Evolutionary conservation across 2,329 filamentous ascomycete species (phyloP).

Genomic region (Hymenoscyphus fraxineus): DNA sequence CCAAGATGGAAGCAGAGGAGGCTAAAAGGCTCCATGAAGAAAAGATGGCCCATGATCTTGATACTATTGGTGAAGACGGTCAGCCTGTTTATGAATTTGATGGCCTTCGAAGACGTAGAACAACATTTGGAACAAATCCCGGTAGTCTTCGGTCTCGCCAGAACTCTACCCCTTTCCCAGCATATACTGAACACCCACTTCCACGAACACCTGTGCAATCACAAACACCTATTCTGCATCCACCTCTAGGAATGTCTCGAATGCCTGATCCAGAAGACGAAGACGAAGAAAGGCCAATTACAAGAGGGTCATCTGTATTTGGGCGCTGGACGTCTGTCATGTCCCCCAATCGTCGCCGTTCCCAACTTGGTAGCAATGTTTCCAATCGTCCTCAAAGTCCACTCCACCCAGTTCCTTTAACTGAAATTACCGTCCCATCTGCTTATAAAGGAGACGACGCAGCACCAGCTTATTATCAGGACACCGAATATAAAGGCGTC

Average conservation of each 20-base stretch:
- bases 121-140: slow-evolving; percentile 41
- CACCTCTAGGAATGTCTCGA: slow-evolving; percentile 81
- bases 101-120: slow-evolving; percentile 72
- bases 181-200: slow-evolving; percentile 27
- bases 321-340: slow-evolving; percentile 39
- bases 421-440: slow-evolving; percentile 50
- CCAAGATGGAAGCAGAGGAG: slow-evolving; percentile 77
- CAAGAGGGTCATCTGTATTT: slow-evolving; percentile 44
- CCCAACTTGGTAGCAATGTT: slow-evolving; percentile 19
- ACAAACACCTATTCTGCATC: slow-evolving; percentile 48
- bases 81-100: slow-evolving; percentile 77
- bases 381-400: slow-evolving; percentile 45
- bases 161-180: slow-evolving; percentile 31
- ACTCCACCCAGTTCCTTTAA: slow-evolving; percentile 60
- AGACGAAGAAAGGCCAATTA: slow-evolving; percentile 48
- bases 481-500: slow-evolving; percentile 37
- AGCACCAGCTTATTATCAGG: slow-evolving; percentile 40
- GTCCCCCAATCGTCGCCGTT: slow-evolving; percentile 20
- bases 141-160: slow-evolving; percentile 30
- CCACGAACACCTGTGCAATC: slow-evolving; percentile 18
- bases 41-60: slow-evolving; percentile 63
- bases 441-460: slow-evolving; percentile 40
- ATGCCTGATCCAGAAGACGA: slow-evolving; percentile 68
- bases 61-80: slow-evolving; percentile 64
- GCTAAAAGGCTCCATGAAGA: slow-evolving; percentile 76